A percentile compares a stretch with the other conserved stretches of the same genome.
Conservation (phyloP, 1,284 basidiomycete species). For the Kwoniella shivajii region DNA sequence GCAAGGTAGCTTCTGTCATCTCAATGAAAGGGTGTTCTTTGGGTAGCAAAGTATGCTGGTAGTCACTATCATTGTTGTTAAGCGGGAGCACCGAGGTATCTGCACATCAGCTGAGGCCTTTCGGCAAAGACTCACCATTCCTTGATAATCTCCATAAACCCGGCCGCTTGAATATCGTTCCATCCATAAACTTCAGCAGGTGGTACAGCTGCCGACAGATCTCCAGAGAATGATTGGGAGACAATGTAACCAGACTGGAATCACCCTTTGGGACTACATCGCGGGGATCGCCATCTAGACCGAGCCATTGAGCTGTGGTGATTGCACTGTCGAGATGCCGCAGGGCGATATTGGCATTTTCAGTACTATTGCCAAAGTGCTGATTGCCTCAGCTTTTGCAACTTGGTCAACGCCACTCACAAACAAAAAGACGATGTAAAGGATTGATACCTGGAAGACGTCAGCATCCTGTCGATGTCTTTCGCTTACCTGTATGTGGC, state of each 20-base stretch:
- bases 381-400: constrained; percentile 2
- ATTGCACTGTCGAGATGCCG: constrained; percentile 25
- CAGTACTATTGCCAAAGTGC: constrained; percentile 26
- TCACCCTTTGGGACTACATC: constrained; percentile 1
- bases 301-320: constrained; percentile 25
- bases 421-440: constrained; percentile 23
- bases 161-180: constrained; percentile 18
- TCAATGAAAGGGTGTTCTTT: background rate
- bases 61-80: constrained; percentile 9
- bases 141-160: constrained; percentile 21
- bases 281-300: constrained; percentile 10
- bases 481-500: constrained; percentile 24
- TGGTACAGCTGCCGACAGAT: constrained; percentile 20
- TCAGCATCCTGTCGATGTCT: background rate
- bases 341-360: constrained; percentile 20
- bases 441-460: constrained; percentile 11
- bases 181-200: constrained; percentile 21
- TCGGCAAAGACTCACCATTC: background rate
- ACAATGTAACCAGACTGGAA: constrained; percentile 4
- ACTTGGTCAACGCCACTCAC: constrained; percentile 6
- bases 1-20: constrained; percentile 17
- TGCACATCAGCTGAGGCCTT: background rate
- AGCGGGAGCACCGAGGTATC: background rate
- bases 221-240: constrained; percentile 9
- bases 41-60: background rate